Conservation (phyloP, 2,329 filamentous ascomycete genomes). For the Elsinoe necatrix region DNA sequence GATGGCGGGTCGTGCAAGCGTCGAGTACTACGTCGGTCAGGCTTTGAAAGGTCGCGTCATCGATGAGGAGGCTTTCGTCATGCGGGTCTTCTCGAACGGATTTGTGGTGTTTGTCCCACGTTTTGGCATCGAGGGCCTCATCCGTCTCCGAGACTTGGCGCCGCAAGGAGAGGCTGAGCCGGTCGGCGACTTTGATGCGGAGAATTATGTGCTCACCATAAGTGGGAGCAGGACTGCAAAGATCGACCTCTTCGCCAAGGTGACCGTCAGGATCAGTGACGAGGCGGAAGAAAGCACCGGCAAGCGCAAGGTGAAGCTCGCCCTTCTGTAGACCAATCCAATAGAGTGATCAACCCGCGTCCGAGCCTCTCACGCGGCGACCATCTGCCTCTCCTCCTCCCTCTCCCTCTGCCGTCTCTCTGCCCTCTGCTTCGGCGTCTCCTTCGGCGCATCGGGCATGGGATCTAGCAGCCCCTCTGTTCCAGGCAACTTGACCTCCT, state of each 20-base stretch:
- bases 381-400: constrained; percentile 20
- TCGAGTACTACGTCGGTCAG: constrained; percentile 97
- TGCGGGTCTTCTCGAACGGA: constrained; percentile 95
- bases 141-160: constrained; percentile 74
- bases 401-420: constrained; percentile 25
- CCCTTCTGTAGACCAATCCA: constrained; percentile 31
- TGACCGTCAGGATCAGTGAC: constrained; percentile 80
- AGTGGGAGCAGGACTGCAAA: constrained; percentile 43
- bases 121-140: constrained; percentile 90
- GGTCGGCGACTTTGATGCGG: constrained; percentile 73
- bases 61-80: constrained; percentile 88
- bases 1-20: constrained; percentile 83
- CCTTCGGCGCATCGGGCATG: constrained; percentile 29
- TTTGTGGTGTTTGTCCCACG: constrained; percentile 93
- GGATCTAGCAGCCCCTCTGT: constrained; percentile 24
- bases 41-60: constrained; percentile 69
- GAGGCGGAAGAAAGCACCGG: constrained; percentile 93
- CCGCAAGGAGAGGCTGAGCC: constrained; percentile 52
- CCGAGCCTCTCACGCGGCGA: constrained; percentile 21
- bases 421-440: constrained; percentile 24
- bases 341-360: background rate
- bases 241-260: constrained; percentile 86
- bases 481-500: constrained; percentile 24
- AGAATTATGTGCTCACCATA: constrained; percentile 67
- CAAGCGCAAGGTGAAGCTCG: constrained; percentile 81